Evolutionary conservation across 139 green algal species (phyloP).

Genomic region (Auxenochlorella pyrenoidosa): DNA sequence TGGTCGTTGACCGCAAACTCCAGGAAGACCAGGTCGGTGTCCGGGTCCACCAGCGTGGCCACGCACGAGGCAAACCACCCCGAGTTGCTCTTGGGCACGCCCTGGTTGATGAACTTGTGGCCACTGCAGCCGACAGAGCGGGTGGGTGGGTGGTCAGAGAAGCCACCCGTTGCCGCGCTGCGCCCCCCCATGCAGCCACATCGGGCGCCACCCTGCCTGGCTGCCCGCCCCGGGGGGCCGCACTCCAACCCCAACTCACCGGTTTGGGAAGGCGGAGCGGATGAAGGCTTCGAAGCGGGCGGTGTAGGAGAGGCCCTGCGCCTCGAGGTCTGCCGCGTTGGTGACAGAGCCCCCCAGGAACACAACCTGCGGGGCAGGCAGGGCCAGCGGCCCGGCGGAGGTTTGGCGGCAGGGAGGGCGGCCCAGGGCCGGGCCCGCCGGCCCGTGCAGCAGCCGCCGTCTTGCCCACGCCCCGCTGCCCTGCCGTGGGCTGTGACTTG

Average conservation of each 20-base stretch:
- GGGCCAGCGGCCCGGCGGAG: too few relatives aligned
- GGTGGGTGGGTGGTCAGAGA: too few relatives aligned
- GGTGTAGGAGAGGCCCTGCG: background rate
- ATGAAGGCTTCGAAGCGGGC: background rate
- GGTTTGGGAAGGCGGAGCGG: background rate
- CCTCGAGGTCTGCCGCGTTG: background rate
- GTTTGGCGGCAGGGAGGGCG: too few relatives aligned
- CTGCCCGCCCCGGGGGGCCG: too few relatives aligned
- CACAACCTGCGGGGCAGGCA: background rate
- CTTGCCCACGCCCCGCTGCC: too few relatives aligned
- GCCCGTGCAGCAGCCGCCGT: too few relatives aligned
- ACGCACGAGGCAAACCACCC: background rate
- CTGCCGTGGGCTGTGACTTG: too few relatives aligned
- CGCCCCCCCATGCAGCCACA: too few relatives aligned
- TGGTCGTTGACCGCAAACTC: conserved; percentile 19
- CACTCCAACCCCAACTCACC: too few relatives aligned
- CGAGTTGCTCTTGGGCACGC: background rate
- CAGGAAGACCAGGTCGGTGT: background rate
- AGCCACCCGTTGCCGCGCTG: too few relatives aligned
- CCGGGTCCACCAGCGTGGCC: background rate
- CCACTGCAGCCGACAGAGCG: conserved; percentile 7
- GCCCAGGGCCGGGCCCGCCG: too few relatives aligned
- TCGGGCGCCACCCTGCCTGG: background rate
- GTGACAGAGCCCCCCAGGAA: background rate
- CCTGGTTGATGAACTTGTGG: conserved; percentile 7